phyloP scores from a whole-genome alignment of 164 flowering plant genomes.

The Annona cherimola region DNA sequence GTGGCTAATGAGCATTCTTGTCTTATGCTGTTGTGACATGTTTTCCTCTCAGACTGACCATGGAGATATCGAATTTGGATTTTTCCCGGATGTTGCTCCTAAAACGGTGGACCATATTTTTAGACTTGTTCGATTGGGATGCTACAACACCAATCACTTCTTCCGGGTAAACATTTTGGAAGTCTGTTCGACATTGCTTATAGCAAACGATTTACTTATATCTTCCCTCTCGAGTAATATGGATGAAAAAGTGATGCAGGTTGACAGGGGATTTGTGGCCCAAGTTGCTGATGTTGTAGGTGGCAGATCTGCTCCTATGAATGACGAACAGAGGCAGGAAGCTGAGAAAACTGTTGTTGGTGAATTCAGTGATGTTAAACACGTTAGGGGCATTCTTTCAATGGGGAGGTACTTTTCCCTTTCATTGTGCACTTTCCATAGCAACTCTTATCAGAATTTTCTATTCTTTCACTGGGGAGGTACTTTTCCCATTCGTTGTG shows the following conservation, averaged over 20 bases:
- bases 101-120: conserved; percentile 87
- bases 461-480: too few species aligned
- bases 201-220: not conserved
- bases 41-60: conserved; percentile 61
- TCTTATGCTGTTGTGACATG: not conserved
- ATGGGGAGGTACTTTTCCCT: conserved; percentile 75
- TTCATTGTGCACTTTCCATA: not conserved
- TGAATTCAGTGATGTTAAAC: conserved; percentile 89
- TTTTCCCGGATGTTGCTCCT: conserved; percentile 84
- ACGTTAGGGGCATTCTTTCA: conserved; percentile 87
- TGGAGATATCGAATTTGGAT: conserved; percentile 96
- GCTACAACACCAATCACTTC: conserved; percentile 92
- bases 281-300: conserved; percentile 91
- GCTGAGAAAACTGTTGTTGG: conserved; percentile 81
- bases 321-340: conserved; percentile 67
- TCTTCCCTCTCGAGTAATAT: conserved; percentile 5
- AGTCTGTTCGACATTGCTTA: too few species aligned
- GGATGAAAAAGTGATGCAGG: conserved; percentile 33
- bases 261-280: conserved; percentile 89
- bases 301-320: conserved; percentile 89
- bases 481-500: too few species aligned
- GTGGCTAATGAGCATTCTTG: too few species aligned
- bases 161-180: conserved; percentile 55
- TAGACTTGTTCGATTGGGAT: conserved; percentile 84
- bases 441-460: not conserved